Percentiles rank a stretch among this genome's conserved stretches.
Conservation (phyloP, 257 asterid genomes). For the Przewalskia tangutica region DNA sequence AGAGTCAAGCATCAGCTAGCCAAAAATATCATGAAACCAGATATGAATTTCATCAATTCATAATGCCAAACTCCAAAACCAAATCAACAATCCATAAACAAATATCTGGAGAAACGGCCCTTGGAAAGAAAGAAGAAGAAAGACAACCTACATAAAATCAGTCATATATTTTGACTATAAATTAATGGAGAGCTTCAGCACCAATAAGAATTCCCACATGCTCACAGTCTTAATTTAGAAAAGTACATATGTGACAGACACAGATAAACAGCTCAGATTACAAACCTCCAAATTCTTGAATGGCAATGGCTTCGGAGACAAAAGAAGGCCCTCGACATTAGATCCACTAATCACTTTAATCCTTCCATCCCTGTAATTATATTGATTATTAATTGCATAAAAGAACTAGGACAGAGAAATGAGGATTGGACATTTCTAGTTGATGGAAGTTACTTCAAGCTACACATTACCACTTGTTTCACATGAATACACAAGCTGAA, state of each 20-base stretch:
- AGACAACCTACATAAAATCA: not conserved
- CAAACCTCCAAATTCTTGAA: conserved; percentile 88
- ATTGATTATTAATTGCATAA: not conserved
- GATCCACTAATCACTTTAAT: conserved; percentile 85
- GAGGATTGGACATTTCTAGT: not conserved
- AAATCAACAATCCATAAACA: not conserved
- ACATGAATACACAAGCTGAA: not conserved
- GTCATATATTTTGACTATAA: not conserved
- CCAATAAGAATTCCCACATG: not conserved
- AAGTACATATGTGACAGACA: not conserved
- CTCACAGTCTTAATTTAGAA: not conserved
- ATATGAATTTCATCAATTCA: not conserved
- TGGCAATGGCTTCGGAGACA: conserved; percentile 68
- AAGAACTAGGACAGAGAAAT: not conserved
- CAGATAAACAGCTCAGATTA: not conserved
- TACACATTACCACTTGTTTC: not conserved
- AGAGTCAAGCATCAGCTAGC: not conserved
- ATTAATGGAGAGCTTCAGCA: not conserved
- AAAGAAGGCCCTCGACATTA: conserved; percentile 76
- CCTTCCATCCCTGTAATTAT: conserved; percentile 75
- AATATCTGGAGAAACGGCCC: not conserved
- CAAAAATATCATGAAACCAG: not conserved
- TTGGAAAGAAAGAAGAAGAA: not conserved
- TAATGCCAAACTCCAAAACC: not conserved
- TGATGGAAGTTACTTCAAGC: not conserved